These are phyloP conservation scores for Ophiognomonia clavigignenti-juglandacearum DNA, from an alignment of 2,329 filamentous ascomycete species.

Conservation along the genomic window DNA sequence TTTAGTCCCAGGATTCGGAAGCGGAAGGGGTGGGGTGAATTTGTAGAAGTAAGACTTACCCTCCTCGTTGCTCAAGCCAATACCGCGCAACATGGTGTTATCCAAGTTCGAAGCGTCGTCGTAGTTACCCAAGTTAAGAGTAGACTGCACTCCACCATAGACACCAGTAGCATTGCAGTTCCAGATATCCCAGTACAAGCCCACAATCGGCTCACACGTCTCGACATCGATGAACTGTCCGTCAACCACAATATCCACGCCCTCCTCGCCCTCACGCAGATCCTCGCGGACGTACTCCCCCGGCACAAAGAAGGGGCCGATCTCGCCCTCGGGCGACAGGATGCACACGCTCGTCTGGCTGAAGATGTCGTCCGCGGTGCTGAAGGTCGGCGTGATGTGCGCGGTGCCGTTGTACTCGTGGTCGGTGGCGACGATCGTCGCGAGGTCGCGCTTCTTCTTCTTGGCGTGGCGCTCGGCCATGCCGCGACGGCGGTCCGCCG, in stretches of 20 bases:
- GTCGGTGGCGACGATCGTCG: too few species aligned
- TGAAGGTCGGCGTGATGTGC: too few species aligned
- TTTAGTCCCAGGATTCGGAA: too few species aligned
- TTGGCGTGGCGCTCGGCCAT: too few species aligned
- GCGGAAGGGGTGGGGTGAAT: too few species aligned
- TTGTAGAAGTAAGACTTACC: too few species aligned
- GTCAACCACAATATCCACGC: slow-evolving; percentile 38
- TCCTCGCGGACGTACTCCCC: slow-evolving; percentile 34
- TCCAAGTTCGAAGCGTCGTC: slow-evolving; percentile 21
- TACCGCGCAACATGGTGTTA: slow-evolving; percentile 42
- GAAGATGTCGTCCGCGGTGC: too few species aligned
- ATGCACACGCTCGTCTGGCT: slow-evolving; percentile 9
- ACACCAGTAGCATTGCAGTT: slow-evolving; percentile 35
- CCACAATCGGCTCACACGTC: slow-evolving; percentile 35
- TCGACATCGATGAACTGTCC: slow-evolving; percentile 41
- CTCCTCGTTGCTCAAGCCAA: slow-evolving; percentile 40
- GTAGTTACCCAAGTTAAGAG: slow-evolving; percentile 23
- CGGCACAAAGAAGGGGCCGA: slow-evolving; percentile 29
- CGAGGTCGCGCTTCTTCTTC: too few species aligned
- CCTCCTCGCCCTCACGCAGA: slow-evolving; percentile 33
- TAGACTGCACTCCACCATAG: slow-evolving; percentile 32
- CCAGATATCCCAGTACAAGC: slow-evolving; percentile 41
- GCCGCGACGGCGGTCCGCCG: too few species aligned
- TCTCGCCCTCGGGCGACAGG: slow-evolving; percentile 26
- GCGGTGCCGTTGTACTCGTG: too few species aligned